A percentile compares a stretch with the other conserved stretches of the same genome.
phyloP scores from a whole-genome alignment of 805 yeast genomes.

The Wickerhamiella parazyma region DNA sequence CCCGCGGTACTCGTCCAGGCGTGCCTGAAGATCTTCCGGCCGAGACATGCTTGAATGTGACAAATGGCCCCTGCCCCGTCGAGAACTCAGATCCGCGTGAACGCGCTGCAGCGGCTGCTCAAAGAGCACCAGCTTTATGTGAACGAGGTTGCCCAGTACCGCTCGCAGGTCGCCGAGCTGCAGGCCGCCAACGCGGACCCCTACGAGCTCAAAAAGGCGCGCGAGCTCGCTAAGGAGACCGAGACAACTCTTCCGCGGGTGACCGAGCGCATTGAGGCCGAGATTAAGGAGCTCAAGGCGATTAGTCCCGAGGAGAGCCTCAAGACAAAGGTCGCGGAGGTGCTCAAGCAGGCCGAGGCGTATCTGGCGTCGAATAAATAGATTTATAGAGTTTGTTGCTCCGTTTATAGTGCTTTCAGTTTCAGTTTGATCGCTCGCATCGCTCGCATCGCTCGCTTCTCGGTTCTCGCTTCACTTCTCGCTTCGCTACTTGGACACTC shows the following conservation, averaged over 20 bases:
- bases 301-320: constrained; percentile 20
- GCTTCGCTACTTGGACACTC: background rate
- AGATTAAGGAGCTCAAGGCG: constrained; percentile 17
- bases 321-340: constrained; percentile 10
- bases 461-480: background rate
- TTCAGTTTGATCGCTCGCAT: too few species aligned
- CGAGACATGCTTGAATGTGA: background rate
- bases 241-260: constrained; percentile 38
- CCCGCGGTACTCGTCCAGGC: constrained; percentile 10
- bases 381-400: too few species aligned
- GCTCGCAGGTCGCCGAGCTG: constrained; percentile 35
- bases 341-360: constrained; percentile 4
- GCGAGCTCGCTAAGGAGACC: constrained; percentile 41
- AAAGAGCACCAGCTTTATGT: constrained; percentile 54
- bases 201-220: constrained; percentile 43
- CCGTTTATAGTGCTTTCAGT: too few species aligned
- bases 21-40: constrained; percentile 1
- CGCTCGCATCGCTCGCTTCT: too few species aligned
- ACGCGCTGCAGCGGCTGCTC: constrained; percentile 52
- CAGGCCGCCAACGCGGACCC: constrained; percentile 37
- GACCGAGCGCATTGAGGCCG: constrained; percentile 30
- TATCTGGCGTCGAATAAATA: constrained; percentile 7
- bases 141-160: constrained; percentile 45
- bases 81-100: constrained; percentile 53
- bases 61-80: constrained; percentile 47